Conservation (phyloP, 1,284 basidiomycete genomes). For the Tilletia walkeri region DNA sequence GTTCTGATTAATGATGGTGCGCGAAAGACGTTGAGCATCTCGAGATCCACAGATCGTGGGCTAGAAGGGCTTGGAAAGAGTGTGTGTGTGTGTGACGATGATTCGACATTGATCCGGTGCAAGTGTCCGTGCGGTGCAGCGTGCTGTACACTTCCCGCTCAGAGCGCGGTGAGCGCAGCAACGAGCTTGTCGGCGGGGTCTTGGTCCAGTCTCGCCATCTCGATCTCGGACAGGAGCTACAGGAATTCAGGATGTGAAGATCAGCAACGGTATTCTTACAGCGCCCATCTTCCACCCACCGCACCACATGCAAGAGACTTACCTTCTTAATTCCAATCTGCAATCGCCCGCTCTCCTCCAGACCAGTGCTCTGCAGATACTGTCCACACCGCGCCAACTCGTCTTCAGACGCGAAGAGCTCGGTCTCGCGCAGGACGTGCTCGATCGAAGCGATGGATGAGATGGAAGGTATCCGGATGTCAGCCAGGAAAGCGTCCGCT, state of each 20-base stretch:
- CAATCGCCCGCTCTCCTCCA: constrained; percentile 65
- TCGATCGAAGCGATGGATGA: constrained; percentile 71
- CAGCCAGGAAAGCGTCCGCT: constrained; percentile 81
- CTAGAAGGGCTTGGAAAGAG: too few species aligned
- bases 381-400: constrained; percentile 67
- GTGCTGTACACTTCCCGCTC: not conserved
- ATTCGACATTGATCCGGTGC: too few species aligned
- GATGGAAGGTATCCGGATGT: constrained; percentile 82
- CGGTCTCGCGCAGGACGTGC: constrained; percentile 75
- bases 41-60: too few species aligned
- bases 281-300: too few species aligned
- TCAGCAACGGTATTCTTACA: too few species aligned
- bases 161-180: constrained; percentile 37
- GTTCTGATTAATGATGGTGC: too few species aligned
- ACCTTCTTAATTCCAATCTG: constrained; percentile 79
- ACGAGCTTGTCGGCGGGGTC: constrained; percentile 57
- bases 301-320: not conserved
- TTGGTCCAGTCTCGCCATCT: constrained; percentile 87
- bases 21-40: too few species aligned
- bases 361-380: constrained; percentile 74
- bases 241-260: not conserved
- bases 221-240: constrained; percentile 84
- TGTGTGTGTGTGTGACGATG: too few species aligned
- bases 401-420: constrained; percentile 67
- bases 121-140: too few species aligned